A percentile compares a stretch with the other conserved stretches of the same genome.
Evolutionary conservation across 2,329 filamentous ascomycete species (phyloP).

Genomic region (Colletotrichum eleusines): DNA sequence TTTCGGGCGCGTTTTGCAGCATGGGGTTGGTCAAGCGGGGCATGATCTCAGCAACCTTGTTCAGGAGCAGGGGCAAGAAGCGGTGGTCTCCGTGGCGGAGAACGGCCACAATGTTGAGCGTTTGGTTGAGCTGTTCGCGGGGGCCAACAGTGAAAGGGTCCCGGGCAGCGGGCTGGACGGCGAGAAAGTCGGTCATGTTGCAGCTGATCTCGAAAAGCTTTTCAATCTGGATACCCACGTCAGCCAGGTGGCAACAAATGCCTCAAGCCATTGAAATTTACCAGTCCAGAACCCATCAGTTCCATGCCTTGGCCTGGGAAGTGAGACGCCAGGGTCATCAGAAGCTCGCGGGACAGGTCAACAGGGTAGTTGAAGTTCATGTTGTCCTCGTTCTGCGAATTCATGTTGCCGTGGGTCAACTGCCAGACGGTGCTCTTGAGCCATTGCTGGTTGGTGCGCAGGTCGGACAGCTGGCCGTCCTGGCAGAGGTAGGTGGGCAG

Average conservation of each 20-base stretch:
- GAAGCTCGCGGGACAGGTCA: conserved; percentile 71
- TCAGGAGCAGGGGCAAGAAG: conserved; percentile 81
- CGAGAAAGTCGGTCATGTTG: conserved; percentile 79
- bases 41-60: conserved; percentile 80
- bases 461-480: conserved; percentile 67
- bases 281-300: conserved; percentile 78
- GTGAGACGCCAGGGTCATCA: conserved; percentile 75
- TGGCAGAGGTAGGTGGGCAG: conserved; percentile 64
- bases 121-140: conserved; percentile 78
- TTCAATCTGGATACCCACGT: conserved; percentile 68
- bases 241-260: background rate
- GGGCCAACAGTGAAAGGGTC: conserved; percentile 75
- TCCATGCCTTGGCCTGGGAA: conserved; percentile 81
- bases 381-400: conserved; percentile 61
- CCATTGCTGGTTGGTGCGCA: conserved; percentile 73
- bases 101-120: conserved; percentile 75
- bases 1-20: conserved; percentile 70
- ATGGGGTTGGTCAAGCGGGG: conserved; percentile 72
- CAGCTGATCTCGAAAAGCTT: conserved; percentile 84
- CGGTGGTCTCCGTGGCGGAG: conserved; percentile 82
- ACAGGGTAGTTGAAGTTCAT: conserved; percentile 74
- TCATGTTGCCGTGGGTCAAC: conserved; percentile 66
- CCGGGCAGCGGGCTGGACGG: conserved; percentile 70
- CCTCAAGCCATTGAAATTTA: conserved; percentile 56
- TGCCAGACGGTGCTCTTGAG: conserved; percentile 74